Conservation (phyloP, 2,329 filamentous ascomycete species). For the Dryadomyces quercus-mongolicae region DNA sequence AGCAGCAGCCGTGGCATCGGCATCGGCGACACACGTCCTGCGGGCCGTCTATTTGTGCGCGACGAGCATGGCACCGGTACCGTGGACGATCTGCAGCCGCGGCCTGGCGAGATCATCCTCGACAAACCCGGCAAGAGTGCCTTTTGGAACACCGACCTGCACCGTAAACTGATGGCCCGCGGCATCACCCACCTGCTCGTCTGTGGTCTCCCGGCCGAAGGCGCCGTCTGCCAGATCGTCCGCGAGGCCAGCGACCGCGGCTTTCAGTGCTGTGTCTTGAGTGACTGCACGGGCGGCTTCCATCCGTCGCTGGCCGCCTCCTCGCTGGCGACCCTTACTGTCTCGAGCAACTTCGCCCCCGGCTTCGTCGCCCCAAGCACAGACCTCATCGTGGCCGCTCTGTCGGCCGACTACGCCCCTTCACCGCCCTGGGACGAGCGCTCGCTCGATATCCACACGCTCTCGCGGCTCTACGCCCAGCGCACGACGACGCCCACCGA, state of each 20-base stretch:
- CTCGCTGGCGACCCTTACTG: constrained; percentile 36
- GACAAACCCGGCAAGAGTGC: constrained; percentile 48
- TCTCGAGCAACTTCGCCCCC: constrained; percentile 37
- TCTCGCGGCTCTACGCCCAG: constrained; percentile 6
- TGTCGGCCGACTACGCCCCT: constrained; percentile 3
- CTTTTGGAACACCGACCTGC: constrained; percentile 43
- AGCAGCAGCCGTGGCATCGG: constrained; percentile 29
- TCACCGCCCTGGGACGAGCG: constrained; percentile 4
- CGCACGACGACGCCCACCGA: constrained; percentile 3
- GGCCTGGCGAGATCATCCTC: constrained; percentile 39
- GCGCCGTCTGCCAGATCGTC: constrained; percentile 43
- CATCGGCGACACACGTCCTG: constrained; percentile 38
- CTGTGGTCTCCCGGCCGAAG: constrained; percentile 45
- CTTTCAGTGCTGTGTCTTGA: constrained; percentile 32
- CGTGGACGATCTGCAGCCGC: constrained; percentile 37
- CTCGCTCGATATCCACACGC: constrained; percentile 4
- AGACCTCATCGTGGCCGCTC: constrained; percentile 22
- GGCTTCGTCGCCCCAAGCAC: constrained; percentile 30
- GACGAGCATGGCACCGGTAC: constrained; percentile 44
- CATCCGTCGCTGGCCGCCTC: constrained; percentile 30
- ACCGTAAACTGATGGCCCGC: constrained; percentile 38
- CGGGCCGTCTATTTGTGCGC: constrained; percentile 38
- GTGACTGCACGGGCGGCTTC: constrained; percentile 36
- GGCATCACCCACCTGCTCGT: constrained; percentile 47
- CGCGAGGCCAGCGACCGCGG: constrained; percentile 40